Evolutionary conservation across 2,329 filamentous ascomycete genomes (phyloP).

Genomic region (Aureobasidium mangrovei): DNA sequence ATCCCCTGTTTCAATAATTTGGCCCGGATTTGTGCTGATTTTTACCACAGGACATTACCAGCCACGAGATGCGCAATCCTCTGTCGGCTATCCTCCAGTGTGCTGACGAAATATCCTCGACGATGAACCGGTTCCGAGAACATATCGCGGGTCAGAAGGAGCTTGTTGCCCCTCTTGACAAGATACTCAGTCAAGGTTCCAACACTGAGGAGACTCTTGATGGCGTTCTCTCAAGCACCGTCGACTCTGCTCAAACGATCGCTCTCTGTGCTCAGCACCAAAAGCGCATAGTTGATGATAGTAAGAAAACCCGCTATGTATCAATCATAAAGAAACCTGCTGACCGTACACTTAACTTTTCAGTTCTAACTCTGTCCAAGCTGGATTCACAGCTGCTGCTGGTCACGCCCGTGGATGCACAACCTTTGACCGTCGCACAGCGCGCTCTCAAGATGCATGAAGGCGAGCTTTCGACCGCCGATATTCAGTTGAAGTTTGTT

Average conservation of each 20-base stretch:
- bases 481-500: slow-evolving; percentile 57
- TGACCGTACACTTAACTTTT: neutral
- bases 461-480: slow-evolving; percentile 59
- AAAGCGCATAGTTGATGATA: slow-evolving; percentile 48
- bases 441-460: slow-evolving; percentile 70
- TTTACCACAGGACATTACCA: slow-evolving; percentile 17
- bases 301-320: too few relatives aligned
- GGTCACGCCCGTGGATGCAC: slow-evolving; percentile 60
- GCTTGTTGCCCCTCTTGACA: neutral
- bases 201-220: slow-evolving; percentile 31
- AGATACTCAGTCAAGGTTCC: neutral
- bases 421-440: slow-evolving; percentile 58
- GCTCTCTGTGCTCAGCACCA: slow-evolving; percentile 71
- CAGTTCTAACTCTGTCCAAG: slow-evolving; percentile 59
- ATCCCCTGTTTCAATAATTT: neutral
- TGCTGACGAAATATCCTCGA: slow-evolving; percentile 61
- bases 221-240: slow-evolving; percentile 49
- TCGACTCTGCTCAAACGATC: slow-evolving; percentile 70
- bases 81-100: slow-evolving; percentile 60
- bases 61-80: slow-evolving; percentile 38
- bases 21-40: neutral
- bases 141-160: slow-evolving; percentile 32
- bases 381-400: slow-evolving; percentile 66
- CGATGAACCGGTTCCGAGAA: slow-evolving; percentile 34
- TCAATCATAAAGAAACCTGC: neutral